Conservation (phyloP, 2,329 filamentous ascomycete genomes). For the Nemania sp. region DNA sequence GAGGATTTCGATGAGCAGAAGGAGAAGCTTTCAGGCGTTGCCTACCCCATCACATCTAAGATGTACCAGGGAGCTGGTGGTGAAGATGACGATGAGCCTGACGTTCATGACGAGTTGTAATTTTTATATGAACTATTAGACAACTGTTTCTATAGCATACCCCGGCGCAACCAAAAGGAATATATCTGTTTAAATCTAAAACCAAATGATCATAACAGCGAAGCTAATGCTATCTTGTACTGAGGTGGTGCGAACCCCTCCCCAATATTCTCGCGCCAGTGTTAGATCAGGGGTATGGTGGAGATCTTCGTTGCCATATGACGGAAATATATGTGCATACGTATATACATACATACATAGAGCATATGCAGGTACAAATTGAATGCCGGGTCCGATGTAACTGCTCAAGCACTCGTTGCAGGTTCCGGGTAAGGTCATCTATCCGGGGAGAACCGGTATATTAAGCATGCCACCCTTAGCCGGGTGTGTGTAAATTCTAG, state of each 20-base stretch:
- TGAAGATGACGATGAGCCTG: constrained; percentile 71
- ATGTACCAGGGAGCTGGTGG: constrained; percentile 74
- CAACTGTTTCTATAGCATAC: constrained; percentile 38
- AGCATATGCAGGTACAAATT: constrained; percentile 5
- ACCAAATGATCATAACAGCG: too few species aligned
- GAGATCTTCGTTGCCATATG: too few species aligned
- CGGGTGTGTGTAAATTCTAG: too few species aligned
- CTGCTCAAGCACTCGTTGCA: too few species aligned
- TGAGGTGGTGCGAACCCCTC: too few species aligned
- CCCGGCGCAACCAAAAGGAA: constrained; percentile 37
- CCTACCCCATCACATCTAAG: constrained; percentile 99
- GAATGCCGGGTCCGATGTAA: neutral
- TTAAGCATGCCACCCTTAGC: too few species aligned
- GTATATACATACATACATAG: neutral
- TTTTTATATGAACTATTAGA: constrained; percentile 29
- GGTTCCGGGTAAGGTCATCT: too few species aligned
- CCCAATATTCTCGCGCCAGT: too few species aligned
- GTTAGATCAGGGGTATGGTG: neutral
- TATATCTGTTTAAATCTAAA: constrained; percentile 25
- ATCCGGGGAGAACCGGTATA: too few species aligned
- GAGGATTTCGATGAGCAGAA: constrained; percentile 99
- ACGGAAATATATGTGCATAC: too few species aligned
- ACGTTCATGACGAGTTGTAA: constrained; percentile 79
- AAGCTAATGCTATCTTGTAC: too few species aligned
- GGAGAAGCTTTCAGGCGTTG: constrained; percentile 96